phyloP scores from a whole-genome alignment of 2,329 filamentous ascomycete species.

The Apiospora sp. region DNA sequence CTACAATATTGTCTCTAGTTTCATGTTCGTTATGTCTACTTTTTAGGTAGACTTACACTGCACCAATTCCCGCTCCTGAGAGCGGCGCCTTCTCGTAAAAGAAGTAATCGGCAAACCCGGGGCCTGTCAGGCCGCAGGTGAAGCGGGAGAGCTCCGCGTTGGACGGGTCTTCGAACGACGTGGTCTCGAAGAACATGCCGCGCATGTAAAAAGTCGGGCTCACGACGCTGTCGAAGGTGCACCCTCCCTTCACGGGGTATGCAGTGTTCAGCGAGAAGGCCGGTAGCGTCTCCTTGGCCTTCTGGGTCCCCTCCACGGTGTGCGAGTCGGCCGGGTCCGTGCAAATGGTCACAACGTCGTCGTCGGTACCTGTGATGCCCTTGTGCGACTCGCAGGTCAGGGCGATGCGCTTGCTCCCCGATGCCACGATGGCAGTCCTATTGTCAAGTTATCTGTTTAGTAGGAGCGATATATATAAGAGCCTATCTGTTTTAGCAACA shows the following conservation, averaged over 20 bases:
- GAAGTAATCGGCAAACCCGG: slow-evolving; percentile 1
- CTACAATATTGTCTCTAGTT: not conserved
- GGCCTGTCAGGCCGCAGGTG: not conserved
- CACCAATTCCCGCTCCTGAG: not conserved
- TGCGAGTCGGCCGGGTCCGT: not conserved
- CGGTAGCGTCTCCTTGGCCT: not conserved
- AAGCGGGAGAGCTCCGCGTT: slow-evolving; percentile 8
- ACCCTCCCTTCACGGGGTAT: not conserved
- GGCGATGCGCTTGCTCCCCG: not conserved
- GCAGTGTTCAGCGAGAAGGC: slow-evolving; percentile 7
- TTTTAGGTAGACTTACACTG: not conserved
- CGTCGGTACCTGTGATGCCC: not conserved
- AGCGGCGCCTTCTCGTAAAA: slow-evolving; percentile 1
- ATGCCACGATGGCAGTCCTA: not conserved
- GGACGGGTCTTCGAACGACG: not conserved
- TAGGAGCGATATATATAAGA: no score
- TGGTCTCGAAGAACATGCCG: slow-evolving; percentile 17
- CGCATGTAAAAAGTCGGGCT: slow-evolving; percentile 16
- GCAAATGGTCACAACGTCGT: slow-evolving; percentile 2
- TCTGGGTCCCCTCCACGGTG: not conserved
- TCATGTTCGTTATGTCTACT: not conserved
- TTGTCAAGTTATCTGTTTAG: not conserved
- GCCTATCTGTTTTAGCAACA: no score
- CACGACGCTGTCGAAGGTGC: slow-evolving; percentile 18
- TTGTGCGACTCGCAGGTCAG: slow-evolving; percentile 1